Evolutionary conservation across 2,329 filamentous ascomycete genomes (phyloP), one percentile per base, ranked within the genome.

Genomic region (Rhinocladiella mackenziei): DNA sequence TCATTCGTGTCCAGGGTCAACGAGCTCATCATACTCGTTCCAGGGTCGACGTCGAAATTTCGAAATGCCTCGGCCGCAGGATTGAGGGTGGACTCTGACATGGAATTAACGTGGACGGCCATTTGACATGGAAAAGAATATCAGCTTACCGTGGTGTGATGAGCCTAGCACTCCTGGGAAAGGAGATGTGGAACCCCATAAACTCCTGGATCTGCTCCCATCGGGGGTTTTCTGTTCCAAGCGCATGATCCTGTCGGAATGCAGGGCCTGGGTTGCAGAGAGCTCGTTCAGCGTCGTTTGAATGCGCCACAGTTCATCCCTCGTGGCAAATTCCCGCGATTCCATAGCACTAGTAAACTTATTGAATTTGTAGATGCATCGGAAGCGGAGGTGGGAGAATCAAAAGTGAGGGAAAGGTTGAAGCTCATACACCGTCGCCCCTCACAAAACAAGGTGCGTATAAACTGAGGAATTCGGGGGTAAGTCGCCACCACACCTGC

Each of bases 1-100:
- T 97, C 89, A 51, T 95, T 89, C 4, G 83, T 77, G 53, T 95
- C 91, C 5, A 97, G 74, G 47, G 89, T 86, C 45, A 96, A 75
- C 41, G 85, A 87, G 39, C 83, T 84, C 36, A 94, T 77, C 47
- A 92, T 74, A 58, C 83, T 86, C 60, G 84, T 84, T 35, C 84
- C 81, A 54, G 94, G 85, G 59, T 92, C 89, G 59, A 76, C 72
- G 60, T 96, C 89, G 56, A 95, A 88, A 59, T 85, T 84, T 57
- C 89, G 88, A 62, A 97, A 95, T 30, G 89, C 81, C 62, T 95
- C 88, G 43, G 78, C 78, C n/a, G 84, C 75, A 5, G 86, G 81
- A 59, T 91, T 83, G 51, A 86, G 86, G 35, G 89, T 69, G 13
- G 89, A 84, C 22, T 87, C 89, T 94, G 60, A 22, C 43, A 18